Conservation (phyloP, 345 rosid genomes). For the Eucalyptus dawsonii region DNA sequence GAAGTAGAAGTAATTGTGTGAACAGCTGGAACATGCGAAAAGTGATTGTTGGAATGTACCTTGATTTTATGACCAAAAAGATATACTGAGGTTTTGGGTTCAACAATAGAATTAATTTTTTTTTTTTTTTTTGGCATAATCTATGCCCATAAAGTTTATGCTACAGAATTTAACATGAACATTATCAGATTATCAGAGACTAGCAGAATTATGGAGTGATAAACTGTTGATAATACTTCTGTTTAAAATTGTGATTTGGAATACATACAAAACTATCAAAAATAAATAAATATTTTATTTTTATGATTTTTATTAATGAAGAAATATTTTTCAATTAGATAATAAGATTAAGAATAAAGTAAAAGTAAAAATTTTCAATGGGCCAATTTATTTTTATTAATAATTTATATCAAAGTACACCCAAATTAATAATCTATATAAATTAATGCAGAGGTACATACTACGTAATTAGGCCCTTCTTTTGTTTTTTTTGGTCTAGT, state of each 20-base stretch:
- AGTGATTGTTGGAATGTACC: background rate
- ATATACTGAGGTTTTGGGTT: background rate
- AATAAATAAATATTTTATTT: background rate
- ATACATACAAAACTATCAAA: background rate
- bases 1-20: background rate
- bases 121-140: background rate
- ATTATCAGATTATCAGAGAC: background rate
- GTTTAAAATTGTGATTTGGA: background rate
- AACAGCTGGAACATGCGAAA: background rate
- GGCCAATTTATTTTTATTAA: background rate
- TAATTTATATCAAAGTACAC: background rate
- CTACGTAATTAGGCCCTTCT: background rate
- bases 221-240: background rate
- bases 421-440: background rate
- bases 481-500: background rate
- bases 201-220: background rate
- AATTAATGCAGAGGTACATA: background rate
- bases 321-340: background rate
- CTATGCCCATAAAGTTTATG: background rate
- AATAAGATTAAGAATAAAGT: background rate
- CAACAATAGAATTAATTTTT: background rate
- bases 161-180: background rate
- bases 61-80: background rate
- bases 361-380: background rate
- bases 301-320: background rate